Evolutionary conservation across 2,329 filamentous ascomycete species (phyloP).

Genomic region (Didymella pomorum): DNA sequence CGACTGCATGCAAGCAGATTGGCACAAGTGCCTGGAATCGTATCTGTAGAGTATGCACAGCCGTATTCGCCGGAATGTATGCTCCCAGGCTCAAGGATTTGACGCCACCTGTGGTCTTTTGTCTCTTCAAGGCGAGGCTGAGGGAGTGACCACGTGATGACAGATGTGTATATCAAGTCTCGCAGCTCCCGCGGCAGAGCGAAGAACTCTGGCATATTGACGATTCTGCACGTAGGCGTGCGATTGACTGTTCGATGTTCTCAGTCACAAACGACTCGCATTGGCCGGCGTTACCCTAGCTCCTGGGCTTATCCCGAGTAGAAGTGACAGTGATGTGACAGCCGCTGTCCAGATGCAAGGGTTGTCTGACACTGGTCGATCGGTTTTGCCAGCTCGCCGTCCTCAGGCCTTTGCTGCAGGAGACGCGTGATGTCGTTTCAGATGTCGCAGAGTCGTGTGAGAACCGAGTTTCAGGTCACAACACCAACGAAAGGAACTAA

Average conservation of each 20-base stretch:
- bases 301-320: not conserved
- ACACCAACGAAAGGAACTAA: constrained; percentile 9
- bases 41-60: constrained; percentile 35
- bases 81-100: constrained; percentile 27
- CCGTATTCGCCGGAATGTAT: constrained; percentile 34
- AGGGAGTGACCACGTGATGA: constrained; percentile 36
- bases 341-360: constrained; percentile 10
- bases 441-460: constrained; percentile 11
- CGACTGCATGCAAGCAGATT: constrained; percentile 41
- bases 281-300: not conserved
- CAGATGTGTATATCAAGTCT: constrained; percentile 43
- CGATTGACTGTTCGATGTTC: not conserved
- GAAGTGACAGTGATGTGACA: constrained; percentile 15
- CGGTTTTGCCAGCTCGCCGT: not conserved
- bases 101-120: constrained; percentile 26
- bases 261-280: not conserved
- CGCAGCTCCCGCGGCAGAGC: constrained; percentile 45
- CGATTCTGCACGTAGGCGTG: too few relatives aligned
- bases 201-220: constrained; percentile 27
- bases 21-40: constrained; percentile 39
- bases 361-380: constrained; percentile 3
- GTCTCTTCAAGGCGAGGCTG: constrained; percentile 31
- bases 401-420: constrained; percentile 8
- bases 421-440: constrained; percentile 11
- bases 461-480: constrained; percentile 9